Conservation (phyloP, 148 eudicot species). For the Bassia scoparia region DNA sequence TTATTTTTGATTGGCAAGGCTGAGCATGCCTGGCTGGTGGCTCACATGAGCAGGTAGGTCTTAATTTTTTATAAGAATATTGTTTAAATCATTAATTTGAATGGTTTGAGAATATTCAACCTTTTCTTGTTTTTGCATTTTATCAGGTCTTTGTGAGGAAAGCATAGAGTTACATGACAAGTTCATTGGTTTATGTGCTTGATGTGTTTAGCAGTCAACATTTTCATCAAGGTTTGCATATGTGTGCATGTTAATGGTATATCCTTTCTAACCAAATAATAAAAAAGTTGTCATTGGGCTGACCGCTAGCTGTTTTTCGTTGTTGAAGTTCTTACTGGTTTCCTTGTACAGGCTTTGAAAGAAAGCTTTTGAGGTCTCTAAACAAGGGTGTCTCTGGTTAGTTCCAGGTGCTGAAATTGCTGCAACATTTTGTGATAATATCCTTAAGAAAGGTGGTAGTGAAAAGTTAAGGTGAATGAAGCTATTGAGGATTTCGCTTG, state of each 20-base stretch:
- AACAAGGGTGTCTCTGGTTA: slow-evolving; percentile 89
- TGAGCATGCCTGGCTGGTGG: slow-evolving; percentile 28
- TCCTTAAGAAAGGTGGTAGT: slow-evolving; percentile 81
- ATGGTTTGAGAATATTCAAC: too few relatives aligned
- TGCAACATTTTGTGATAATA: slow-evolving; percentile 88
- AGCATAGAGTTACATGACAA: slow-evolving; percentile 78
- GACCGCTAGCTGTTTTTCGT: background rate
- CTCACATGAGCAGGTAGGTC: slow-evolving; percentile 67
- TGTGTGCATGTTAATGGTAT: background rate
- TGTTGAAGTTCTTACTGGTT: background rate
- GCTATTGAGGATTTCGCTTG: slow-evolving; percentile 85
- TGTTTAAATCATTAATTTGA: too few relatives aligned
- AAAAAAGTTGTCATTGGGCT: background rate
- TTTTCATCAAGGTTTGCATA: slow-evolving; percentile 62
- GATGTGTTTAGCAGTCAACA: slow-evolving; percentile 66
- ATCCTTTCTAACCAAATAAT: too few relatives aligned
- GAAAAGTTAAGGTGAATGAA: slow-evolving; percentile 92
- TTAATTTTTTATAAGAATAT: too few relatives aligned
- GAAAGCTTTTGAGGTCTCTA: slow-evolving; percentile 76
- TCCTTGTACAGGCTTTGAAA: slow-evolving; percentile 61
- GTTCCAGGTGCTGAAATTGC: slow-evolving; percentile 82
- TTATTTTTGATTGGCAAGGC: slow-evolving; percentile 17
- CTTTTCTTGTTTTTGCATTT: background rate
- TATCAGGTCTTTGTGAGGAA: slow-evolving; percentile 72
- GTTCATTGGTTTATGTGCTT: slow-evolving; percentile 69